Evolutionary conservation across 257 asterid genomes (phyloP).

Genomic region (Jaltomata sinuosa): DNA sequence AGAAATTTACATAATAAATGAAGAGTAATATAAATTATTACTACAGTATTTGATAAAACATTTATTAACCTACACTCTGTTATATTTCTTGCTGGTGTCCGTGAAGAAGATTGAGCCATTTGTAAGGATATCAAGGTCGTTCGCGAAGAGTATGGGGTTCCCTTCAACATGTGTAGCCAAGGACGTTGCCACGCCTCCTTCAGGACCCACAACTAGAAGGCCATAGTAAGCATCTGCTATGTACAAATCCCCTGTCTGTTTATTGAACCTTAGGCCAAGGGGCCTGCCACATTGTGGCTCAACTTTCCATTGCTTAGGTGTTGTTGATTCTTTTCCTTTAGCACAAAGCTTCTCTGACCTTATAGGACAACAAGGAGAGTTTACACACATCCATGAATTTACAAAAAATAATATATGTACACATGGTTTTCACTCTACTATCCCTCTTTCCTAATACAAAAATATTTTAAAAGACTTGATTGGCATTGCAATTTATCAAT

Average conservation of each 20-base stretch:
- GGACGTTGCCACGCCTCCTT: conserved; percentile 68
- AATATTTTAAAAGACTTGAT: background rate
- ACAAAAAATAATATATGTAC: background rate
- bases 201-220: conserved; percentile 63
- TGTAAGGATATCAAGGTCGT: conserved; percentile 73
- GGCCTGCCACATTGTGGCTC: conserved; percentile 84
- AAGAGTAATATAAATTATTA: background rate
- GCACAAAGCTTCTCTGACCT: conserved; percentile 72
- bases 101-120: conserved; percentile 95
- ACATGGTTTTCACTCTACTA: no score
- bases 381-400: background rate
- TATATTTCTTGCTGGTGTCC: conserved; percentile 71
- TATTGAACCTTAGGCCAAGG: conserved; percentile 70
- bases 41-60: background rate
- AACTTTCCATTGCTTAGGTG: conserved; percentile 62
- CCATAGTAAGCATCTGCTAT: conserved; percentile 90
- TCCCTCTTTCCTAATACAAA: no score
- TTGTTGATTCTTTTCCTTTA: conserved; percentile 58
- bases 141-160: conserved; percentile 72
- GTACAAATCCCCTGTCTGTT: conserved; percentile 53
- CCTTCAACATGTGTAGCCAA: conserved; percentile 57
- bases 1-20: background rate
- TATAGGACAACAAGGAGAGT: background rate
- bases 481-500: background rate
- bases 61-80: conserved; percentile 53